Percentiles rank a stretch among this genome's conserved stretches.
These are phyloP conservation scores for Candida sojae DNA, from an alignment of 1,139 yeast genomes.

Conservation along the genomic window DNA sequence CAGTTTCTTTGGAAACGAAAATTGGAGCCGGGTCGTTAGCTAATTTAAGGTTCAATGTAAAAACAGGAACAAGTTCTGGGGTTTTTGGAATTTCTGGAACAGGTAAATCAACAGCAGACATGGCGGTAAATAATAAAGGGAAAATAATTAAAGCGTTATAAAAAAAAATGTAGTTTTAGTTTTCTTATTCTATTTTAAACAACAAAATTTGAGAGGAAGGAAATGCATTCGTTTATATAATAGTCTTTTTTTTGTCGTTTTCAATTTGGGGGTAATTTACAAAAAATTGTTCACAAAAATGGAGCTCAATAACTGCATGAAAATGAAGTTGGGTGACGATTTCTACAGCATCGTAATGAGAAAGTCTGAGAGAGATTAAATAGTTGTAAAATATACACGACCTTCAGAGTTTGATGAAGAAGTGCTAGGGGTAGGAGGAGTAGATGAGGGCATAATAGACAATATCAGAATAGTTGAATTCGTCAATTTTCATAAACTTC, in stretches of 20 bases:
- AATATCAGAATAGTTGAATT: too few species aligned
- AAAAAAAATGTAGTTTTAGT: too few species aligned
- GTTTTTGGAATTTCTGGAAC: constrained; percentile 17
- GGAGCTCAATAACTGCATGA: too few species aligned
- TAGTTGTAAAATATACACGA: too few species aligned
- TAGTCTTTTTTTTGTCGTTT: neutral
- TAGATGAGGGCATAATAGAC: too few species aligned
- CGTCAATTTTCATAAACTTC: too few species aligned
- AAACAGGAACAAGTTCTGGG: constrained; percentile 33
- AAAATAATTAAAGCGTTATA: neutral
- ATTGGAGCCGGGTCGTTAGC: constrained; percentile 18
- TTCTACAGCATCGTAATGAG: too few species aligned
- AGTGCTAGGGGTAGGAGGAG: too few species aligned
- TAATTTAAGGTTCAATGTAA: constrained; percentile 27
- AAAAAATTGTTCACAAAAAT: neutral
- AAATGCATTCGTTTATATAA: neutral
- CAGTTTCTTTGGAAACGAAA: constrained; percentile 16
- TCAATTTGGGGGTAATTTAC: neutral
- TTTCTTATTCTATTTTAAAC: too few species aligned
- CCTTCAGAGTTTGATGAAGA: too few species aligned
- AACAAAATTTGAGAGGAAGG: neutral
- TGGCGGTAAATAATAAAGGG: neutral
- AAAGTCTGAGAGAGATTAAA: too few species aligned
- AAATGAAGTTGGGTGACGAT: too few species aligned
- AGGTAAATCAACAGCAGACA: constrained; percentile 11